Percentiles rank a stretch among this genome's conserved stretches.
Evolutionary conservation across 768 basidiomycete species (phyloP).

Genomic region (Postia placenta): DNA sequence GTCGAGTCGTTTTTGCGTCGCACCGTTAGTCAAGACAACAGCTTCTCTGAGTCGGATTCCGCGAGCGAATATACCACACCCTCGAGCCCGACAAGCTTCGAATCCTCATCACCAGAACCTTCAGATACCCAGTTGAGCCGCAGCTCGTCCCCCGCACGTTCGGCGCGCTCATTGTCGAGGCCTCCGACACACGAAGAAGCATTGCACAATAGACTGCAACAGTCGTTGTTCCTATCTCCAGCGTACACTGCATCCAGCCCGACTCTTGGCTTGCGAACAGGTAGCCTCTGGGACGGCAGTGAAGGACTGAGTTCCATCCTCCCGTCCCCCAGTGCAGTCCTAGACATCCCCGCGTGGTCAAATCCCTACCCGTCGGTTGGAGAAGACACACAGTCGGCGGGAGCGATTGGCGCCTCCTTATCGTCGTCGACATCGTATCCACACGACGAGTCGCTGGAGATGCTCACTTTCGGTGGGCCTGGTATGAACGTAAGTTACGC

Average conservation of each 20-base stretch:
- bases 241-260: neutral
- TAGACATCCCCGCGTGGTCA: neutral
- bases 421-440: no score
- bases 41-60: slow-evolving; percentile 6
- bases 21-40: slow-evolving; percentile 2
- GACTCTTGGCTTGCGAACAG: neutral
- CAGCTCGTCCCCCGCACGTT: neutral
- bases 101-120: slow-evolving; percentile 15
- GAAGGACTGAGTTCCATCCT: no score
- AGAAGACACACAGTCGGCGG: neutral
- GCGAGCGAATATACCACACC: slow-evolving; percentile 2
- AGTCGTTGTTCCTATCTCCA: neutral
- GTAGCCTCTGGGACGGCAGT: no score
- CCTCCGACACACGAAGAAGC: slow-evolving; percentile 3
- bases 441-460: no score
- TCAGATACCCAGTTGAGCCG: slow-evolving; percentile 2
- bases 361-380: neutral
- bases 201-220: neutral
- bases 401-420: no score
- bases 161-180: slow-evolving; percentile 6
- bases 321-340: no score
- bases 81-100: slow-evolving; percentile 8
- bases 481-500: no score
- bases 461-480: no score
- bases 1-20: slow-evolving; percentile 19